Base-by-base conservation (phyloP, 768 basidiomycete genomes). In the Tulasnella sp. region DNA sequence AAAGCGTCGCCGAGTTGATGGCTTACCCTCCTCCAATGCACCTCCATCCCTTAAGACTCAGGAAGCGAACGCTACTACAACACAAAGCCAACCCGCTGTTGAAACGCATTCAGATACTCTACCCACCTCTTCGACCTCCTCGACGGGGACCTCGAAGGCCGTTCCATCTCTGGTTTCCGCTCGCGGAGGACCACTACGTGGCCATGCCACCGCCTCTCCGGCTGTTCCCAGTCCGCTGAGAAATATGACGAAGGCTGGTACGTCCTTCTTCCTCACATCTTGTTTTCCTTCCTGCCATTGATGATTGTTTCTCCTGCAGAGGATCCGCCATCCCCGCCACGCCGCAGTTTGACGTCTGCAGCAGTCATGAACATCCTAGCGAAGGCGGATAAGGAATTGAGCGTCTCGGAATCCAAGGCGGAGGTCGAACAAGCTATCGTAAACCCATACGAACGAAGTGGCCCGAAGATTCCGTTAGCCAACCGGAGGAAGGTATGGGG, bases 361-460 rank as follows among this genome's bases (percentile, higher is more conserved):
- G 35, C 70, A n/a, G 67, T 77, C 37, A 26, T 77, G 76, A 67
- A 71, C 40, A 77, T 77, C 37, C 29, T 77, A 37, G 39, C 39
- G 13, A 67, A 77, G 32, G 76, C 51, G n/a, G 67, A 77, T 44
- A 61, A 70, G 18, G 76, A 77, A n/a, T n/a, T 77, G 37, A 77
- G 48, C 26, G 61, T 51, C 26, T 75, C 74, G 26, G 76, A 37
- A 35, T 70, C 70, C 16, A 73, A 46, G 40, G 39, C 29, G 23
- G 76, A 77, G 37, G 48, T 77, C 40, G 76, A 77, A 13, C 39
- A 77, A 51, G 73, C 73, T 26, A 37, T 77, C 10, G 40, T 44
- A 11, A 77, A 77, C 69, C 76, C 76, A n/a, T 77, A 70, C 69
- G 76, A 77, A 39, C 69, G 67, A n/a, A 35, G 23, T 32, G 76